Evolutionary conservation across 176 grass and related monocot species (phyloP).

Genomic region (Thinopyrum elongatum): DNA sequence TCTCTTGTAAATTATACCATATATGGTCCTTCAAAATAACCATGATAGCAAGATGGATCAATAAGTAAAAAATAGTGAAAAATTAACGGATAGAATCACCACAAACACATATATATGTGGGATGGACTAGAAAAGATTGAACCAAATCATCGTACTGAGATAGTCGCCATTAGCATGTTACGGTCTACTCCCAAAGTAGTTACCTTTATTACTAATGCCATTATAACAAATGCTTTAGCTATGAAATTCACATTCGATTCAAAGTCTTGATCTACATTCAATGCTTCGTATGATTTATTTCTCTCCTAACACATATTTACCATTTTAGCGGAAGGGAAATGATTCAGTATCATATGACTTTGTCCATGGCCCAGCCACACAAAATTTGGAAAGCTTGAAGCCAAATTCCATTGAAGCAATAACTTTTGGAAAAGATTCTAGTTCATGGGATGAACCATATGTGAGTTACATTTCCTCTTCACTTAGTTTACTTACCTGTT

Average conservation of each 20-base stretch:
- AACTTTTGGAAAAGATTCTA: background rate
- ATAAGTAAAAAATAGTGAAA: background rate
- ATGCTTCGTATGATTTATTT: background rate
- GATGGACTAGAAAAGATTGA: background rate
- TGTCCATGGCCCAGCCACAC: too few relatives aligned
- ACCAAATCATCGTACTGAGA: too few relatives aligned
- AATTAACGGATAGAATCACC: background rate
- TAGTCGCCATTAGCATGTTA: too few relatives aligned
- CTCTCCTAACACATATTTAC: background rate
- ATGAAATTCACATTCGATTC: too few relatives aligned
- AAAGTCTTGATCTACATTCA: background rate
- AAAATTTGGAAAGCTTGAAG: background rate
- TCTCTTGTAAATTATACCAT: too few relatives aligned
- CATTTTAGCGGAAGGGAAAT: background rate
- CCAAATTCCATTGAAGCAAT: background rate
- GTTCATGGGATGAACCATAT: background rate
- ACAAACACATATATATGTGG: background rate
- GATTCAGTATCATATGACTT: too few relatives aligned
- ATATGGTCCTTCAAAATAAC: background rate
- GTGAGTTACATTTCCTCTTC: background rate
- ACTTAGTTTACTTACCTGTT: background rate
- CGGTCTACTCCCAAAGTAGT: too few relatives aligned
- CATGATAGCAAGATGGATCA: background rate
- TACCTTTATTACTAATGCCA: too few relatives aligned
- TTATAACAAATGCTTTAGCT: too few relatives aligned